These are phyloP conservation scores for Backusella macrospora DNA, from an alignment of 192 early-diverging fungal genomes.

Conservation along the genomic window DNA sequence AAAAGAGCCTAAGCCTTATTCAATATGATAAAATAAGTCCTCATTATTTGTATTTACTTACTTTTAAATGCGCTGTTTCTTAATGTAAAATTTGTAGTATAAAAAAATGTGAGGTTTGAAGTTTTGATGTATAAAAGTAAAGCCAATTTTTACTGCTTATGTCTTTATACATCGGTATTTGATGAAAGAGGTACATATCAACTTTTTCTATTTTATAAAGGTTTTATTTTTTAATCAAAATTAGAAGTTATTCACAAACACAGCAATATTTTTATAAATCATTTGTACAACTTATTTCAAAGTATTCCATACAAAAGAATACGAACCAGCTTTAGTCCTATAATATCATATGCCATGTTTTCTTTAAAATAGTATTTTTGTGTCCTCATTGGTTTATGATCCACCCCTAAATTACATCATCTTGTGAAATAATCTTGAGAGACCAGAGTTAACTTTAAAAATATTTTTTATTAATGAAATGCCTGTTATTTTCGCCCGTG, in stretches of 20 bases:
- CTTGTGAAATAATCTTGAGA: neutral
- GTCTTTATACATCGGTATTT: neutral
- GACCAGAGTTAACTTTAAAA: too few relatives aligned
- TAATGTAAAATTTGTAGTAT: neutral
- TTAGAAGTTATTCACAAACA: neutral
- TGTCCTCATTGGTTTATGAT: too few relatives aligned
- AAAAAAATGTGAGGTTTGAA: neutral
- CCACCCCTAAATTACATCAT: too few relatives aligned
- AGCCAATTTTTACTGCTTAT: conserved; percentile 2
- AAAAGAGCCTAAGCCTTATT: too few relatives aligned
- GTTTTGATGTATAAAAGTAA: neutral
- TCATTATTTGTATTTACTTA: neutral
- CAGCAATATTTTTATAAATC: neutral
- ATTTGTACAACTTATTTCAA: neutral
- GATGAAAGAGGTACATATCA: neutral
- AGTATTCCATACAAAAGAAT: neutral
- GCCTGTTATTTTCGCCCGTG: too few relatives aligned
- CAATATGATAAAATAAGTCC: too few relatives aligned
- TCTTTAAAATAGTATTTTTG: too few relatives aligned
- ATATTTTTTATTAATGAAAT: too few relatives aligned
- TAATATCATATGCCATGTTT: too few relatives aligned
- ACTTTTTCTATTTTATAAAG: conserved; percentile 11
- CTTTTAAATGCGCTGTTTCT: neutral
- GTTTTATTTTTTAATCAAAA: neutral
- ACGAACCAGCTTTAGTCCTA: neutral